Conservation (phyloP, 306 rosid species). For the Lagenaria siceraria region DNA sequence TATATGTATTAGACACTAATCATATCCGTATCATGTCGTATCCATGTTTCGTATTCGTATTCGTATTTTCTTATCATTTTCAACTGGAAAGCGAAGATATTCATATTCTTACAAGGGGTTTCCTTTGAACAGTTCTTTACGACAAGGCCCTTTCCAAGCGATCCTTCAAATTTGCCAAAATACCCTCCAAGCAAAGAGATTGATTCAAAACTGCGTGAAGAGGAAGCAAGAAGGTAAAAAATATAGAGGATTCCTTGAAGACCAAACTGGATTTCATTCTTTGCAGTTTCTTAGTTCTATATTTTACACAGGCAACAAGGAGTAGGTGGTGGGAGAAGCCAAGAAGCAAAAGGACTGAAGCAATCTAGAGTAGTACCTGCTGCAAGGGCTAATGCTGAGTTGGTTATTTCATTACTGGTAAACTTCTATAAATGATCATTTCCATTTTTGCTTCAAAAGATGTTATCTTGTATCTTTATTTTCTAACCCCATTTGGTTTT, state of each 20-base stretch:
- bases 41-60: too few species aligned
- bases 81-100: neutral
- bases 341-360: conserved; percentile 34
- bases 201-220: conserved; percentile 48
- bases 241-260: neutral
- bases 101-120: neutral
- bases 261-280: neutral
- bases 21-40: too few species aligned
- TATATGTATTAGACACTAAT: too few species aligned
- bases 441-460: neutral
- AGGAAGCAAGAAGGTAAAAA: conserved; percentile 66
- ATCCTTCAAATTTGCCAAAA: conserved; percentile 79
- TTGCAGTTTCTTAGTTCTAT: neutral
- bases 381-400: conserved; percentile 21
- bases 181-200: conserved; percentile 97
- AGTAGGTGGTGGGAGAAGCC: neutral
- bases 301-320: conserved; percentile 2
- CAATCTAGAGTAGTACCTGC: conserved; percentile 21
- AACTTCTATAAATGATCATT: neutral
- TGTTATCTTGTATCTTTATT: neutral
- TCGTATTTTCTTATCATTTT: too few species aligned
- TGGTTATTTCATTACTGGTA: conserved; percentile 37
- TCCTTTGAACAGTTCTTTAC: conserved; percentile 50
- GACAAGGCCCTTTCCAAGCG: conserved; percentile 58
- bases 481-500: conserved; percentile 4